Conservation (phyloP, 345 rosid species). For the Eutrema yunnanense region DNA sequence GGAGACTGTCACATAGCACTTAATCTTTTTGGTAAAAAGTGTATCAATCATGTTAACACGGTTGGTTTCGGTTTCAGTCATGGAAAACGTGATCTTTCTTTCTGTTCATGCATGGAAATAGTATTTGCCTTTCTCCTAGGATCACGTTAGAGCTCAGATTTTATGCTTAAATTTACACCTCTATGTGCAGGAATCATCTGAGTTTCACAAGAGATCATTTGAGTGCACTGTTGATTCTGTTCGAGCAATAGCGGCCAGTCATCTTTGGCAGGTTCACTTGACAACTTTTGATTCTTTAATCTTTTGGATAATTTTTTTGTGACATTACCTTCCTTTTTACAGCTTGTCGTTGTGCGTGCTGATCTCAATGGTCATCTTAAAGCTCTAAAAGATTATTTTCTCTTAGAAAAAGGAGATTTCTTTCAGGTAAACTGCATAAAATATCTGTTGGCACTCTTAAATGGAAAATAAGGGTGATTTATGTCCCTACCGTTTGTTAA, state of each 20-base stretch:
- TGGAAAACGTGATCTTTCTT: neutral
- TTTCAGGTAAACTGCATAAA: constrained; percentile 63
- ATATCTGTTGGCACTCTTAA: neutral
- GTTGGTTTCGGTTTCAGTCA: constrained; percentile 8
- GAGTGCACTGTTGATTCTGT: constrained; percentile 81
- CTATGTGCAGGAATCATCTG: constrained; percentile 70
- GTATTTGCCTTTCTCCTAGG: neutral
- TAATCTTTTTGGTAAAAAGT: neutral
- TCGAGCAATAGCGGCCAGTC: constrained; percentile 92
- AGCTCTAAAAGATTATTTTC: constrained; percentile 95
- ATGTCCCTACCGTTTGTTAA: neutral
- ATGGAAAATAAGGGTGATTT: neutral
- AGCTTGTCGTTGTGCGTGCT: constrained; percentile 95
- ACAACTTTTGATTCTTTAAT: neutral
- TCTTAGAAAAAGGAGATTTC: constrained; percentile 93
- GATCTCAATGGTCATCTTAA: constrained; percentile 89
- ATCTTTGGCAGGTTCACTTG: constrained; percentile 94
- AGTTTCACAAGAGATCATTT: constrained; percentile 89
- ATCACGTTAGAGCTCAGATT: neutral
- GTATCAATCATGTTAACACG: neutral
- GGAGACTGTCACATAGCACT: constrained; percentile 1
- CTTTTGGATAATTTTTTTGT: neutral
- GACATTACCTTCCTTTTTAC: constrained; percentile 31
- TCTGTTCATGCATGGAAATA: neutral
- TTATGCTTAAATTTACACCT: neutral